Evolutionary conservation across 306 rosid species (phyloP).

Genomic region (Vigna reflexopilosa): DNA sequence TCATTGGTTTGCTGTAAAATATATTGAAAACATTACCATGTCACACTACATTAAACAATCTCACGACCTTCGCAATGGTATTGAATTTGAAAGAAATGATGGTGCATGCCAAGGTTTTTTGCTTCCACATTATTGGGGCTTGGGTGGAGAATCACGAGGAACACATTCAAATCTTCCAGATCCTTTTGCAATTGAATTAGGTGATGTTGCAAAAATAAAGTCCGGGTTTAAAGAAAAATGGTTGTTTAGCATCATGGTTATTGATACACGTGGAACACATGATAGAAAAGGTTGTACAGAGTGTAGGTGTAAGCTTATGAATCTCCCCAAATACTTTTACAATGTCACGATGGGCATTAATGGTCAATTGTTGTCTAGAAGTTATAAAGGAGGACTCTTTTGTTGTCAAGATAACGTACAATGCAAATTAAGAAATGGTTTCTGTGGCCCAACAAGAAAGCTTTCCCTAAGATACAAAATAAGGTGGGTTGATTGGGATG

Average conservation of each 20-base stretch:
- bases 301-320: neutral
- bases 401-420: slow-evolving; percentile 5
- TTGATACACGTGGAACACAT: neutral
- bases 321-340: neutral
- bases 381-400: slow-evolving; percentile 2
- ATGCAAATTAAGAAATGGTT: slow-evolving; percentile 18
- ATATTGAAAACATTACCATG: neutral
- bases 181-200: neutral
- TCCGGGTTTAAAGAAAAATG: neutral
- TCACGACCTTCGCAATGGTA: neutral
- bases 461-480: slow-evolving; percentile 23
- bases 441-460: neutral
- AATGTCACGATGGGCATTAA: neutral
- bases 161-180: neutral
- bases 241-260: neutral
- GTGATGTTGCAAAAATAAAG: neutral
- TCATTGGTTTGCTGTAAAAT: slow-evolving; percentile 1
- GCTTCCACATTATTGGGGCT: neutral
- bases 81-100: neutral
- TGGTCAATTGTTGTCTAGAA: neutral
- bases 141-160: neutral
- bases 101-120: neutral
- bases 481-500: slow-evolving; percentile 29
- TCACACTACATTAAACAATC: neutral
- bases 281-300: neutral